Conservation (phyloP, 2,329 filamentous ascomycete species). For the Alternaria alternata region DNA sequence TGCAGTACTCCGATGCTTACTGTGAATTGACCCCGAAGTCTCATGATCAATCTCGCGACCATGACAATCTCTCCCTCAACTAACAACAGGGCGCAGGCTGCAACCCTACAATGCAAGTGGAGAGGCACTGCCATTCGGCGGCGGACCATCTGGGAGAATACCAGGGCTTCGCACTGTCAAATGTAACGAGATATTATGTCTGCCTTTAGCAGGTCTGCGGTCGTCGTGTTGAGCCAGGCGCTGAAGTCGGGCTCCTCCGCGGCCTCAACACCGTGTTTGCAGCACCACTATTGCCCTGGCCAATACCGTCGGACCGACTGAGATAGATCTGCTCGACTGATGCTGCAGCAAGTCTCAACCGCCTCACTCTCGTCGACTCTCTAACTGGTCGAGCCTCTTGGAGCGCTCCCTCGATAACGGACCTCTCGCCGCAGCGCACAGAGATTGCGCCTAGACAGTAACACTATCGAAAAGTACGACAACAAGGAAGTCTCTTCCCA, state of each 20-base stretch:
- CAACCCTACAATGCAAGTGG: neutral
- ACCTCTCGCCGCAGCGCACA: neutral
- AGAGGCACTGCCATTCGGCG: neutral
- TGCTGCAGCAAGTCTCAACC: neutral
- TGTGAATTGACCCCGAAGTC: neutral
- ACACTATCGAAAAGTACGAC: neutral
- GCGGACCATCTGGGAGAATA: neutral
- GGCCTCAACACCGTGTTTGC: constrained; percentile 1
- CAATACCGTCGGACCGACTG: neutral
- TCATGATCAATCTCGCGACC: neutral
- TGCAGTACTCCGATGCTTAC: neutral
- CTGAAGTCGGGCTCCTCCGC: constrained; percentile 1
- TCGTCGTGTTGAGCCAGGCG: neutral
- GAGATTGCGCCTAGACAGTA: neutral
- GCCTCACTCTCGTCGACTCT: neutral
- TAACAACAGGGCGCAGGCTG: neutral
- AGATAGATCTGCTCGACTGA: neutral
- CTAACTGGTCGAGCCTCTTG: neutral
- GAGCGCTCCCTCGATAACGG: neutral
- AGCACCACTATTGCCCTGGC: neutral
- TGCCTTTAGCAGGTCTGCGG: neutral
- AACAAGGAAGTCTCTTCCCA: neutral
- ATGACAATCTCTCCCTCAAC: neutral
- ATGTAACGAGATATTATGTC: neutral
- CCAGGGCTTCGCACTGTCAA: neutral